Evolutionary conservation across 2,329 filamentous ascomycete genomes (phyloP), one percentile per base, ranked within the genome.

Genomic region (Hymenoscyphus scutula): DNA sequence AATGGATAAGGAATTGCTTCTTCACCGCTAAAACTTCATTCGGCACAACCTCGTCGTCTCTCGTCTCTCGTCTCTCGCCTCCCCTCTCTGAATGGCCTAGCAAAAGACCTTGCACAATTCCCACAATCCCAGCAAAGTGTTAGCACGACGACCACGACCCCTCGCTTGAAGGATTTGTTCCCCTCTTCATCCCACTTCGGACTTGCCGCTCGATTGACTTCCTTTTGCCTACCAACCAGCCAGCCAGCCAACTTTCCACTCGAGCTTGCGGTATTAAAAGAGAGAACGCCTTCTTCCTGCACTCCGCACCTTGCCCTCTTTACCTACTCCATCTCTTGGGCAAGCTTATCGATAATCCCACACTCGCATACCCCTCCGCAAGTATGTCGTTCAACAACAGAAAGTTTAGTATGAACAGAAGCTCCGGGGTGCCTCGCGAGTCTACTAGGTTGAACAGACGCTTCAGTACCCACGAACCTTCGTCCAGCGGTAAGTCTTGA

Each of bases 331-430:
- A 62, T 32, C 19, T 45, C 13, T 29, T n/a, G 15, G 25, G 1
- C 25, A 29, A 51, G 17, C 23, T 38, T 11, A 34, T 56, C 32
- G 11, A n/a, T 15, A 56, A 13, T 29, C 19, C 19, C n/a, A n/a
- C n/a, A n/a, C n/a, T n/a, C n/a, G n/a, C n/a, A n/a, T n/a, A 17
- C 17, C 7, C 25, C 48, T 54, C 45, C 45, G 54, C 58, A 45
- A 72, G 56, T 19, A 74, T 74, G 71, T 67, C 70, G 23, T 84
- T 84, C 70, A 76, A 78, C 73, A 81, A 80, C 64, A 83, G 85
- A 77, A 86, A 87, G 74, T 88, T 88, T 76, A 87, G 84, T 66
- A 87, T 88, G 77, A 87, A 88, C 76, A 81, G 84, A 72, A 84
- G 86, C 72, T 87, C 85, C 59, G 85, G 85, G 70, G 81, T 82